These are phyloP conservation scores for Cafeteria roenbergensis DNA, from an alignment of 108 stramenopile species.

Conservation along the genomic window DNA sequence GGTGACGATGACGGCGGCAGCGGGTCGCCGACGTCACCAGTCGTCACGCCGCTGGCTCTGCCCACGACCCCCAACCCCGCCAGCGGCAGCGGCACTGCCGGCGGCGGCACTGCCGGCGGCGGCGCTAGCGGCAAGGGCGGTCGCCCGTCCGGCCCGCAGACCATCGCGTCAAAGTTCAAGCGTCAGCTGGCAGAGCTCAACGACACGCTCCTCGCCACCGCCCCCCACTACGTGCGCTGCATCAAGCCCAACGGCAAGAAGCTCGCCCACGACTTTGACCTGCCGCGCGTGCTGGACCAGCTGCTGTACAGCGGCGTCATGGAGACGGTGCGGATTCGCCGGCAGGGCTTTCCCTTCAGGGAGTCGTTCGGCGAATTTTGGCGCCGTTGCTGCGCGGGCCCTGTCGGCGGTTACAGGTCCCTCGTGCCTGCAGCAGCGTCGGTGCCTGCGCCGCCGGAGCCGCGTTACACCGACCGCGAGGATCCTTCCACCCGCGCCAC, in stretches of 20 bases:
- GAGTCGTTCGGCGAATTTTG: conserved; percentile 16
- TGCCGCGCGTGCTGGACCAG: conserved; percentile 20
- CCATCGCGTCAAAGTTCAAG: neutral
- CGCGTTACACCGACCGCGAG: too few species aligned
- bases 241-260: conserved; percentile 48
- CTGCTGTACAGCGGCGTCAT: conserved; percentile 29
- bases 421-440: neutral
- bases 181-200: conserved; percentile 36
- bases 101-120: too few species aligned
- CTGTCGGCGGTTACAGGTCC: neutral
- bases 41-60: too few species aligned
- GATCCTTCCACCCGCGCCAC: too few species aligned
- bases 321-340: conserved; percentile 28
- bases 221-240: conserved; percentile 47
- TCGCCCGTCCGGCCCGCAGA: too few species aligned
- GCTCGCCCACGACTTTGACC: conserved; percentile 24
- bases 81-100: too few species aligned
- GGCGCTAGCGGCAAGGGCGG: too few species aligned
- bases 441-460: too few species aligned
- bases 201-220: conserved; percentile 27
- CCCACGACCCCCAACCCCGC: too few species aligned
- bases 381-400: conserved; percentile 2
- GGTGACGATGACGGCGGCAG: too few species aligned
- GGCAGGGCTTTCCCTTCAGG: conserved; percentile 27
- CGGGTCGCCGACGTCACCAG: too few species aligned